Percentiles rank a stretch among this genome's conserved stretches.
These are phyloP conservation scores for Zymoseptoria crescenta DNA, from an alignment of 2,329 filamentous ascomycete species.

Conservation along the genomic window DNA sequence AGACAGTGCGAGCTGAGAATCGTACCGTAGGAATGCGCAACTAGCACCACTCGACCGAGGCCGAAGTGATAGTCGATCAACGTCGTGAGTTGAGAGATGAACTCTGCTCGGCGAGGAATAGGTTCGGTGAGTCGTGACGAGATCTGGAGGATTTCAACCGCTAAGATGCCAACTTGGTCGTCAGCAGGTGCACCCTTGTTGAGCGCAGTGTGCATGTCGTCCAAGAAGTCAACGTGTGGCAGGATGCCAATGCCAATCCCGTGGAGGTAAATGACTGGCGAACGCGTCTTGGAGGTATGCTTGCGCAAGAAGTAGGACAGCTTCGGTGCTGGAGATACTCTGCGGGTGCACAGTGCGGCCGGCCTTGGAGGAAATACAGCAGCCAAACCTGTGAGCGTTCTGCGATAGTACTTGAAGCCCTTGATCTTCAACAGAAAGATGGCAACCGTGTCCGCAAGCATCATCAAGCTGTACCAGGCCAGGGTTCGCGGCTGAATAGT, in stretches of 20 bases:
- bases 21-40: constrained; percentile 56
- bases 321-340: constrained; percentile 41
- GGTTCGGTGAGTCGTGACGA: constrained; percentile 54
- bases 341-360: constrained; percentile 40
- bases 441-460: constrained; percentile 44
- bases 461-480: constrained; percentile 51
- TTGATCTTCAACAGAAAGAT: constrained; percentile 16
- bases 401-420: constrained; percentile 21
- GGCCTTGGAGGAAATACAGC: constrained; percentile 54
- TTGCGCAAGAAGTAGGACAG: constrained; percentile 60
- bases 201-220: constrained; percentile 38
- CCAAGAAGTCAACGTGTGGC: constrained; percentile 53
- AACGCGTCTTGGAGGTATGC: constrained; percentile 50
- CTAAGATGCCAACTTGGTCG: constrained; percentile 54
- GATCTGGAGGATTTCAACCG: constrained; percentile 58
- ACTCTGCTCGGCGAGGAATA: constrained; percentile 45
- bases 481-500: constrained; percentile 46
- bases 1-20: constrained; percentile 57
- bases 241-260: constrained; percentile 62
- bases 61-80: constrained; percentile 55
- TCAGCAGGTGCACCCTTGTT: constrained; percentile 22
- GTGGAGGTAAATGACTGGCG: constrained; percentile 61
- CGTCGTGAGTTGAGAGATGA: constrained; percentile 48
- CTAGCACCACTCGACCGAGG: constrained; percentile 52
- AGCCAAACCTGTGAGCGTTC: constrained; percentile 26